A percentile compares a stretch with the other conserved stretches of the same genome.
Evolutionary conservation across 108 stramenopile species (phyloP).

Genomic region (Parietichytrium sp.): DNA sequence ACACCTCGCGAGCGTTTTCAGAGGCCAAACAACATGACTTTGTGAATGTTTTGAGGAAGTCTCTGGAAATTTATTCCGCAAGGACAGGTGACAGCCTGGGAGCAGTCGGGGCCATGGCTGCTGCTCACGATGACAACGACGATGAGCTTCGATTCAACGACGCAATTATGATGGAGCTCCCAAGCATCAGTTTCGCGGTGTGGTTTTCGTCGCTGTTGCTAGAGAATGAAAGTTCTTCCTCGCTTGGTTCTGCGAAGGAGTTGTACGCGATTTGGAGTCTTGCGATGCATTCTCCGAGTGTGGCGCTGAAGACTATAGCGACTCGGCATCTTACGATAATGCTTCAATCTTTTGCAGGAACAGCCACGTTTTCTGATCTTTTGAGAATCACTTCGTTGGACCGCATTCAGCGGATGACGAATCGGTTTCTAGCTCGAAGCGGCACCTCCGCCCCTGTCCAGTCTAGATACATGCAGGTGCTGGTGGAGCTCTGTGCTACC

Average conservation of each 20-base stretch:
- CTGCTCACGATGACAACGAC: too few relatives aligned
- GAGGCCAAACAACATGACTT: conserved; percentile 28
- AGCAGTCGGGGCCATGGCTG: too few relatives aligned
- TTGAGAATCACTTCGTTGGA: background rate
- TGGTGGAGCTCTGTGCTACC: background rate
- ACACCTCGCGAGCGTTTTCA: background rate
- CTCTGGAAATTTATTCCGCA: background rate
- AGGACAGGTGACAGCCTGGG: background rate
- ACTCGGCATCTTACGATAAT: background rate
- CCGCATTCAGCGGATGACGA: background rate
- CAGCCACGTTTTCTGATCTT: background rate
- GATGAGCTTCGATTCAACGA: background rate
- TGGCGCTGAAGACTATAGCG: background rate
- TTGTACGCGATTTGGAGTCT: background rate
- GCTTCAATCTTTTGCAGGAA: background rate
- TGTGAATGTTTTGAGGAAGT: background rate
- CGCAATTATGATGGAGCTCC: background rate
- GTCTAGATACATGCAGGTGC: background rate
- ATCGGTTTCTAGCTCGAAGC: background rate
- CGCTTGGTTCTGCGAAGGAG: background rate
- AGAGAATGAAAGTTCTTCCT: background rate
- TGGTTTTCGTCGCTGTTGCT: background rate
- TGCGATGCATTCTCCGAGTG: background rate
- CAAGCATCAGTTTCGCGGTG: background rate
- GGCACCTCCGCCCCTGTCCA: background rate